Base-by-base conservation (phyloP, 495 filamentous ascomycete species). In the Aspergillus sclerotiicarbonarius region DNA sequence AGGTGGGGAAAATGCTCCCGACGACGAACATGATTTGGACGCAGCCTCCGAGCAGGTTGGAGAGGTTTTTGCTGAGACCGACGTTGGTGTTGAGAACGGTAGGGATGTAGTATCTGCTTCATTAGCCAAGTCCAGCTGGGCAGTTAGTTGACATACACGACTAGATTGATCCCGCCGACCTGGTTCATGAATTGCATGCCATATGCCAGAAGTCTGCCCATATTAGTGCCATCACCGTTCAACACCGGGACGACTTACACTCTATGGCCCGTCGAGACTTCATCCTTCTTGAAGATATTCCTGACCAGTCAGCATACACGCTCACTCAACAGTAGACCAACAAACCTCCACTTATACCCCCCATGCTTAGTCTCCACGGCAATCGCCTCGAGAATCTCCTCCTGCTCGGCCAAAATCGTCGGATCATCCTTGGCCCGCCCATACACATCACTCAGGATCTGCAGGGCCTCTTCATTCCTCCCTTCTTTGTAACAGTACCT, bases 151-250 rank as follows among this genome's bases (percentile, higher is more conserved):
- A 49, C 67, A 61, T 77, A 64, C 78, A 77, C 78, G 33, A 85
- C 71, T 54, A 84, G 69, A 54, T 83, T 84, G 32, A 80, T 76
- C 18, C 83, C 84, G 20, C 62, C 59, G 12, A 72, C 58, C 46
- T 82, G 77, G 61, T 82, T 74, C 77, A 80, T 76, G 58, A 79
- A 72, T 64, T 83, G 71, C 33, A 80, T 73, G 39, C 72, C 74
- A 61, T 77, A 80, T 0, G 80, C 82, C 8, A 87, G 76, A 47
- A 80, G 62, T 8, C 61, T 63, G 37, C n/a, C 25, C 6, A 29
- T 21, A 19, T 45, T 9, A 53, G 25, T 53, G 2, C 15, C 8
- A 25, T 48, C 3, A 19, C 19, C 30, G 30, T 1, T n/a, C 15
- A 9, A 16, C n/a, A 20, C 0, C 35, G 9, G 8, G 9, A 45